These are phyloP conservation scores for Pseudisothecium myosuroides DNA, from an alignment of 225 moss, liverwort and hornwort genomes.

Conservation along the genomic window DNA sequence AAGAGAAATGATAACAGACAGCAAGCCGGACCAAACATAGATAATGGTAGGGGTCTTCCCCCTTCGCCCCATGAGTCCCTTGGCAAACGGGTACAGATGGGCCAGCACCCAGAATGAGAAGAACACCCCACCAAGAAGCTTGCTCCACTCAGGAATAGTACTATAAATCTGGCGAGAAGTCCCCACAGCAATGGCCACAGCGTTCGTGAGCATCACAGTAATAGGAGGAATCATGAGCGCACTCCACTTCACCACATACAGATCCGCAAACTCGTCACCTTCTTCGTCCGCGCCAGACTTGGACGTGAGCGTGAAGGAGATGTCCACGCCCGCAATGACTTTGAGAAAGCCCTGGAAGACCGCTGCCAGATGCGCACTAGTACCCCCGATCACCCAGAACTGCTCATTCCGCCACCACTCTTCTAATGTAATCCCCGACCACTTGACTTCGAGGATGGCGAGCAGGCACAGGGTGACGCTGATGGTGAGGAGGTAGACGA, in stretches of 20 bases:
- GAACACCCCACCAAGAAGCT: slow-evolving; percentile 75
- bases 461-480: slow-evolving; percentile 63
- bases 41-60: slow-evolving; percentile 78
- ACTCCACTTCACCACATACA: slow-evolving; percentile 89
- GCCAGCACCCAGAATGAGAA: slow-evolving; percentile 80
- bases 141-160: slow-evolving; percentile 84
- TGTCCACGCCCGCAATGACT: slow-evolving; percentile 78
- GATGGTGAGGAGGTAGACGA: slow-evolving; percentile 77
- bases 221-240: slow-evolving; percentile 89
- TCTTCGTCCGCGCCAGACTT: slow-evolving; percentile 70
- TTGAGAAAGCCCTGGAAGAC: slow-evolving; percentile 84
- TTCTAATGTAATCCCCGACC: slow-evolving; percentile 73
- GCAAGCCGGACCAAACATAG: slow-evolving; percentile 79
- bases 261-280: slow-evolving; percentile 63
- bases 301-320: slow-evolving; percentile 85
- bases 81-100: slow-evolving; percentile 83
- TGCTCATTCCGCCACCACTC: slow-evolving; percentile 98
- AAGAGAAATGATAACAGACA: slow-evolving; percentile 80
- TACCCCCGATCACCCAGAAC: slow-evolving; percentile 93
- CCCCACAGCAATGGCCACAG: slow-evolving; percentile 82
- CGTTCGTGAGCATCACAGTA: slow-evolving; percentile 72
- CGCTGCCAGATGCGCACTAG: slow-evolving; percentile 81
- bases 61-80: slow-evolving; percentile 78
- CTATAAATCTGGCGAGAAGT: slow-evolving; percentile 72
- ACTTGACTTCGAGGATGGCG: slow-evolving; percentile 81